Percentiles rank a stretch among this genome's conserved stretches.
Conservation (phyloP, 306 rosid species). For the Gleditsia sinensis region DNA sequence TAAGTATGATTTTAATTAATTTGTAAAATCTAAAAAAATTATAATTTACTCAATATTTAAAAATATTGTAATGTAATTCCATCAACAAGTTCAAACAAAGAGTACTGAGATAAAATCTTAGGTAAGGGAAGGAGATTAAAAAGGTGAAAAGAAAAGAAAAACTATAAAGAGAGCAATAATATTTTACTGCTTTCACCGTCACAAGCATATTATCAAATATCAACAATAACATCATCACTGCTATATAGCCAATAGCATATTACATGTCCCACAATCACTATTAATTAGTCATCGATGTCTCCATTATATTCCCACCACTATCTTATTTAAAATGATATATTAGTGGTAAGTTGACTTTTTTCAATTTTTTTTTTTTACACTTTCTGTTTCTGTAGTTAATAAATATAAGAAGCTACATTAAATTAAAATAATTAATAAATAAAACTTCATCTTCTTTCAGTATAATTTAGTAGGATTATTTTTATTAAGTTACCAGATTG, state of each 20-base stretch:
- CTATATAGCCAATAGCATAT: not conserved
- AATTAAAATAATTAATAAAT: not conserved
- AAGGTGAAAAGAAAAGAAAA: too few relatives aligned
- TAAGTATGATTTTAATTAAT: too few relatives aligned
- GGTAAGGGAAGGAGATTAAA: too few relatives aligned
- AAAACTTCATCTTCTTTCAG: not conserved
- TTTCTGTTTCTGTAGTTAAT: not conserved
- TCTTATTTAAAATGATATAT: not conserved
- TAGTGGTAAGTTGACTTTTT: not conserved
- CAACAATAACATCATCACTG: too few relatives aligned
- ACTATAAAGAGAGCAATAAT: too few relatives aligned
- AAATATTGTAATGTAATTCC: too few relatives aligned
- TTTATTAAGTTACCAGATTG: not conserved
- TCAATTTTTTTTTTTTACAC: not conserved
- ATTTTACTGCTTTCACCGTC: too few relatives aligned
- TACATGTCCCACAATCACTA: not conserved
- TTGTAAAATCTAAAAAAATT: too few relatives aligned
- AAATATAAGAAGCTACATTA: not conserved
- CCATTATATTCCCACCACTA: conserved; percentile 6
- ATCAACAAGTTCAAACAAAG: too few relatives aligned
- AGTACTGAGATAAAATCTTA: too few relatives aligned
- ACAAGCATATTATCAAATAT: too few relatives aligned
- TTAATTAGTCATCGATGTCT: not conserved
- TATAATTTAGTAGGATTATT: not conserved
- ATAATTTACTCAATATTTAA: too few relatives aligned